Evolutionary conservation across 148 eudicot species (phyloP), one percentile per base, ranked within the genome.

Genomic region (Silene latifolia): DNA sequence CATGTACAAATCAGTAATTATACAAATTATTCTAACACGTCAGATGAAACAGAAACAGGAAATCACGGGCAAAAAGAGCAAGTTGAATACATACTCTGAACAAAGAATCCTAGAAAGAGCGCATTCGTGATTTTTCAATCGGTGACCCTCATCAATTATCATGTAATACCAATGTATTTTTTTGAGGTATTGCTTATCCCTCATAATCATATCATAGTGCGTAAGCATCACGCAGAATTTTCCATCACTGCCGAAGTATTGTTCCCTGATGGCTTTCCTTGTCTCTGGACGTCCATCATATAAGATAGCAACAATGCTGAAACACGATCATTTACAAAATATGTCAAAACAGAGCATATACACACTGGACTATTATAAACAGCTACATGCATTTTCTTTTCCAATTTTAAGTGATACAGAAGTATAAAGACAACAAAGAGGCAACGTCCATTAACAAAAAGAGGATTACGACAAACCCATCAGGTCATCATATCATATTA

Each of bases 91-190:
- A 79, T 95, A 95, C 99, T 97, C 99, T 75, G 91, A 84, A 23
- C 91, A 89, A 68, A 93, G 88, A 81, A 97, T 88, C 85, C 88
- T 83, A 59, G 99, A 90, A 83, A 95, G 98, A 82, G 90, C 91
- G 74, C 90, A 92, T 64, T 95, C 98, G 54, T 87, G 93, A 83
- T 95, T 95, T 79, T 95, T 95, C 71, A 95, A 77, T 61, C 99
- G 83, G 80, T 95, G 99, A 20, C 99, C 99, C 85, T 95, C 99
- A 67, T 95, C 99, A 86, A 95, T 89, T 68, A 95, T 81, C 99
- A 95, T 87, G 87, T 89, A 92, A 79, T 90, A 70, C 99, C 99
- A 95, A 83, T 85, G 82, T 76, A 92, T 89, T 88, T 95, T 95
- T 88, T 88, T 95, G 81, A 95, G 81, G 80, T 85, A 89, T 71